Percentiles rank a stretch among this genome's conserved stretches.
Evolutionary conservation across 495 filamentous ascomycete species (phyloP).

Genomic region (Penicillium canariense): DNA sequence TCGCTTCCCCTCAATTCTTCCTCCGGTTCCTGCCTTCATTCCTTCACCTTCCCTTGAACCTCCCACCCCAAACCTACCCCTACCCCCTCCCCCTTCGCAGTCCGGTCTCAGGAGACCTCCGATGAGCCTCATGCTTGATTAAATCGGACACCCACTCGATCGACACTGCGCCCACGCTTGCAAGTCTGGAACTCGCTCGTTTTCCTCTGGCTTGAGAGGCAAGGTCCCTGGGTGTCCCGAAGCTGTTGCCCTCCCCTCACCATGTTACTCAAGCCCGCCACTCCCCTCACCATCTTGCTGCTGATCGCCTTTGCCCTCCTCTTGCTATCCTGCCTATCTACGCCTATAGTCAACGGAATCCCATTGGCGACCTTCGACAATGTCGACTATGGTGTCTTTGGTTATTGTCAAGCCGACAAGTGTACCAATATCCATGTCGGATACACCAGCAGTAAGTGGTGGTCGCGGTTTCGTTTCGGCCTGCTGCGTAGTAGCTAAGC

Average conservation of each 20-base stretch:
- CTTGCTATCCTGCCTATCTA: constrained; percentile 85
- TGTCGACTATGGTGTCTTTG: constrained; percentile 89
- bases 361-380: constrained; percentile 74
- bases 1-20: constrained; percentile 17
- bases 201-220: constrained; percentile 12
- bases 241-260: constrained; percentile 22
- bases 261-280: constrained; percentile 82
- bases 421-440: constrained; percentile 80
- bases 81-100: not conserved
- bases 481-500: constrained; percentile 14
- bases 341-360: constrained; percentile 83
- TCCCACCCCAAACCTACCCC: not conserved
- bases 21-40: not conserved
- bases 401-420: constrained; percentile 64
- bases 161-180: constrained; percentile 1
- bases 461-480: constrained; percentile 15
- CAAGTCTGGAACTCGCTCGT: constrained; percentile 13
- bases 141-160: constrained; percentile 5
- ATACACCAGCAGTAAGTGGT: constrained; percentile 75
- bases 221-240: constrained; percentile 6
- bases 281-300: constrained; percentile 82
- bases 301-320: constrained; percentile 82
- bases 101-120: constrained; percentile 14
- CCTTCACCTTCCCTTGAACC: not conserved
- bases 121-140: constrained; percentile 17